A percentile compares a stretch with the other conserved stretches of the same genome.
These are phyloP conservation scores for Blastomyces emzantsi DNA, from an alignment of 2,329 filamentous ascomycete genomes.

Conservation along the genomic window DNA sequence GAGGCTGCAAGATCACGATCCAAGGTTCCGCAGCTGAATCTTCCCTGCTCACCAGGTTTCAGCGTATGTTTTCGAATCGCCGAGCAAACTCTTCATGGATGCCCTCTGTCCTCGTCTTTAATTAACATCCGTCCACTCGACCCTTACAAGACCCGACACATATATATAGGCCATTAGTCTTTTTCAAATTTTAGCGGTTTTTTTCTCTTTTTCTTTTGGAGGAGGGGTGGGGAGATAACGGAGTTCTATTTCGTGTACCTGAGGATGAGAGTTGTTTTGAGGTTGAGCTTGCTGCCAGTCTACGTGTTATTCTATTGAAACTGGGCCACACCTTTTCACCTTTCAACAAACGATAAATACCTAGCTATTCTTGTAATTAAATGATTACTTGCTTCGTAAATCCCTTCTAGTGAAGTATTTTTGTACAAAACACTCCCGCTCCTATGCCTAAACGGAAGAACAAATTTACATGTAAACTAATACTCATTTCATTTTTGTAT, in stretches of 20 bases:
- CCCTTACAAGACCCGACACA: not conserved
- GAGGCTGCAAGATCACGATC: not conserved
- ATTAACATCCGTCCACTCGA: not conserved
- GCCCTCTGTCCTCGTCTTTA: not conserved
- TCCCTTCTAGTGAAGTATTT: no score
- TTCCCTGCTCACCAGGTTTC: not conserved
- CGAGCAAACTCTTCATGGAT: not conserved
- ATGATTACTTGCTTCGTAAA: not conserved
- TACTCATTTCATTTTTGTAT: not conserved
- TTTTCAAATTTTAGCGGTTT: not conserved
- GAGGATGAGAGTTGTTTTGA: not conserved
- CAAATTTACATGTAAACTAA: not conserved
- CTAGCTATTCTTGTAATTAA: not conserved
- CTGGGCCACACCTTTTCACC: no score
- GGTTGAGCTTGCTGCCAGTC: not conserved
- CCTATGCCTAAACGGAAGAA: no score
- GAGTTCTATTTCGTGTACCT: not conserved
- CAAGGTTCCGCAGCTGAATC: not conserved
- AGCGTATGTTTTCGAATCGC: not conserved
- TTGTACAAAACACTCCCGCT: no score
- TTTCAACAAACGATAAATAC: not conserved
- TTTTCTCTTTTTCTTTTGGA: not conserved
- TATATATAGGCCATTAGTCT: not conserved
- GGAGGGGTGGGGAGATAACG: no score
- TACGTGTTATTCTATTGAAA: not conserved